Evolutionary conservation across 108 stramenopile genomes (phyloP), one percentile per base, ranked within the genome.

Genomic region (Skeletonema menzelii): DNA sequence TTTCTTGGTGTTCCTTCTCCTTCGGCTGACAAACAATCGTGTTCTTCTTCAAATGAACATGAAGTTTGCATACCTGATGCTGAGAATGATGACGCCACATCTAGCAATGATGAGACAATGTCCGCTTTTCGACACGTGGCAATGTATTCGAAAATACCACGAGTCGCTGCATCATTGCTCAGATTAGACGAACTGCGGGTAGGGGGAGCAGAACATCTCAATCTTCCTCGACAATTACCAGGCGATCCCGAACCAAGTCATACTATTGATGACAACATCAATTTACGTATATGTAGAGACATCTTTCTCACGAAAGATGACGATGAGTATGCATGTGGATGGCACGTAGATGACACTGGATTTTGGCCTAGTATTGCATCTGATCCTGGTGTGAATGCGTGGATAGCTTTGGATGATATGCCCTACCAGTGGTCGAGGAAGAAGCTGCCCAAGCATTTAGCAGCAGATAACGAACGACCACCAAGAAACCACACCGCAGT

Each of bases 321-420:
- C n/a, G 88, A 85, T 61, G 65, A 76, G 19, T 93, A 86, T 62
- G 77, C 87, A 19, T 93, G 91, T 75, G 91, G 91, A 8, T 93
- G 88, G 87, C 91, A 93, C 70, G 89, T 90, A 6, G 91, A 93
- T 60, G 91, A 93, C 63, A 72, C 81, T 57, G 89, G 92, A 64
- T 93, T 93, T 72, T 93, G 92, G 92, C 92, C 92, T 24, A 86
- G 42, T 19, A 22, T 60, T 26, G 72, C 77, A 15, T 37, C 20
- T 0, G 73, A 75, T 24, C 59, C 59, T 7, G 92, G 92, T 4
- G 79, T 94, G 37, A 94, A 94, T 82, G 89, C 89, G 11, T 94
- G 92, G 92, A 72, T 94, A 72, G 88, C 89, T 2, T 49, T 94
- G 38, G 90, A 94, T 77, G 84, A 88, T 62, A 89, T 94, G 85